phyloP scores from a whole-genome alignment of 345 rosid genomes.

The sweet orange (Citrus sinensis) region DNA sequence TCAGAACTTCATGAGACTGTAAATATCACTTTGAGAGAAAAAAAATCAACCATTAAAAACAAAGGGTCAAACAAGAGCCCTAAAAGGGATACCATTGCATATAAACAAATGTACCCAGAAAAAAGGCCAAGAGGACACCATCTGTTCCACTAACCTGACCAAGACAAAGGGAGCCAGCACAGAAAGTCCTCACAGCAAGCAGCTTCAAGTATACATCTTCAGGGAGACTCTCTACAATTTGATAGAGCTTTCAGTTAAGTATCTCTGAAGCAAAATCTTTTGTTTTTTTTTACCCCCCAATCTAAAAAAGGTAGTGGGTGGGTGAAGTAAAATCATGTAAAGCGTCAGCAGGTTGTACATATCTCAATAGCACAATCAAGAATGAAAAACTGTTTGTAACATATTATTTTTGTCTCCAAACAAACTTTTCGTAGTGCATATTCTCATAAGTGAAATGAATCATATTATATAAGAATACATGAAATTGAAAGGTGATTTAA shows the following conservation, averaged over 20 bases:
- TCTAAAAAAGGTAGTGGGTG: no score
- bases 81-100: neutral
- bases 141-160: conserved; percentile 61
- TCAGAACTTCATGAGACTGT: neutral
- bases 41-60: neutral
- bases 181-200: conserved; percentile 84
- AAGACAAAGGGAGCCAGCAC: conserved; percentile 82
- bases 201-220: conserved; percentile 80
- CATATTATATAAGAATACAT: no score
- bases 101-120: neutral
- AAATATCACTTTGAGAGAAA: neutral
- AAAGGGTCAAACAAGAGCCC: neutral
- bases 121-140: neutral
- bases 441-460: no score
- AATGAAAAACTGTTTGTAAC: neutral
- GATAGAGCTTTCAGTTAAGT: conserved; percentile 87
- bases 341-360: neutral
- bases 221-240: conserved; percentile 77
- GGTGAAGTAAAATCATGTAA: neutral
- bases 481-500: no score
- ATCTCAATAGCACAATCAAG: neutral
- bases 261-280: conserved; percentile 36
- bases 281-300: no score
- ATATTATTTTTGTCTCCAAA: neutral
- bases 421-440: neutral